Conservation (phyloP, 345 rosid genomes). For the Raphanus sativus region DNA sequence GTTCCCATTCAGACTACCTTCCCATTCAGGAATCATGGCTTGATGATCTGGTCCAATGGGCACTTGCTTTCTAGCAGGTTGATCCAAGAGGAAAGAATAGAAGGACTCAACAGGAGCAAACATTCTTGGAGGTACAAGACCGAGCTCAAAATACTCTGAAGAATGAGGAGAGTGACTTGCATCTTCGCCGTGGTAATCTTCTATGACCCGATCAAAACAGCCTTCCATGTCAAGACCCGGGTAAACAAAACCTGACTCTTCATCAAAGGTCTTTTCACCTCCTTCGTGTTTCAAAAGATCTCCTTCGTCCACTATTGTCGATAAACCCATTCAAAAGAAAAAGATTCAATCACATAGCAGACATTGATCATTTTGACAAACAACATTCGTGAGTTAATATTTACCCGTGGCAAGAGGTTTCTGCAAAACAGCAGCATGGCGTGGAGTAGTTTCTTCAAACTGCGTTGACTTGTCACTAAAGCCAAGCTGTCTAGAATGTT, state of each 20-base stretch:
- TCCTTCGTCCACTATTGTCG: conserved; percentile 37
- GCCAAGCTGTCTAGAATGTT: no score
- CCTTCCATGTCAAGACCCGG: conserved; percentile 39
- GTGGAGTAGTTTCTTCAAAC: no score
- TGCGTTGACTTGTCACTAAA: no score
- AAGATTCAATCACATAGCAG: conserved; percentile 1
- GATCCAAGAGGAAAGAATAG: conserved; percentile 39
- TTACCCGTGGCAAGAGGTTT: no score
- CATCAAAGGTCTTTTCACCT: conserved; percentile 27
- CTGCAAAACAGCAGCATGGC: background rate
- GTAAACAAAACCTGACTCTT: conserved; percentile 30
- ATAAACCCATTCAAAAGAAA: conserved; percentile 26
- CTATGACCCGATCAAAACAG: conserved; percentile 33
- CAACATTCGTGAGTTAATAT: no score
- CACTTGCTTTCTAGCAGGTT: conserved; percentile 45
- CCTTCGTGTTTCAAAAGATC: conserved; percentile 30
- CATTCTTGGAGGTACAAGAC: conserved; percentile 31
- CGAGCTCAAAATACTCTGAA: conserved; percentile 37
- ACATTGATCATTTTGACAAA: background rate
- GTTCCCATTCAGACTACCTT: conserved; percentile 9
- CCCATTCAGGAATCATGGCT: conserved; percentile 51
- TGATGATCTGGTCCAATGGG: conserved; percentile 63
- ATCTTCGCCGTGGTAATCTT: conserved; percentile 43
- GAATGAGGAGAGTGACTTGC: conserved; percentile 40
- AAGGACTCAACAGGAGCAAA: conserved; percentile 37